Evolutionary conservation across 805 yeast genomes (phyloP).

Genomic region (Hemisphaericaspora nanyangensis): DNA sequence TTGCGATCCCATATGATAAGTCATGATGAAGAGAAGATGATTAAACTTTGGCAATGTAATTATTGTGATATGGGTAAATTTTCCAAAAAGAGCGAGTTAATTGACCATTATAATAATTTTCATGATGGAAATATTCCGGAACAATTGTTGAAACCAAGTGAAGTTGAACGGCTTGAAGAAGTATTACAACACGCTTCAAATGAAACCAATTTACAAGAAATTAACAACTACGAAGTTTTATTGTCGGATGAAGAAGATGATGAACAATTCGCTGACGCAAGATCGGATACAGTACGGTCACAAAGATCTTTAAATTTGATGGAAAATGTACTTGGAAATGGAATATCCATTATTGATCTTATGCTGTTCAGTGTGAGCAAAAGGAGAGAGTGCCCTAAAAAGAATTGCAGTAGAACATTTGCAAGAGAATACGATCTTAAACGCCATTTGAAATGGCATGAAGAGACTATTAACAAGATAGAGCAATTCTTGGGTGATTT

Average conservation of each 20-base stretch:
- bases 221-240: constrained; percentile 1
- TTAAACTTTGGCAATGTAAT: constrained; percentile 66
- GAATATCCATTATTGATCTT: constrained; percentile 28
- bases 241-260: constrained; percentile 10
- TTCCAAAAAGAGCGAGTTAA: constrained; percentile 52
- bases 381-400: constrained; percentile 43
- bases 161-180: constrained; percentile 17
- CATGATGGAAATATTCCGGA: constrained; percentile 42
- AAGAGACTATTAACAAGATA: constrained; percentile 26
- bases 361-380: constrained; percentile 35
- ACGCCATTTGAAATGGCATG: constrained; percentile 55
- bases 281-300: constrained; percentile 12
- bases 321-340: constrained; percentile 11
- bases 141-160: constrained; percentile 24
- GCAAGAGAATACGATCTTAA: constrained; percentile 44
- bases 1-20: constrained; percentile 64
- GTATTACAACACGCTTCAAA: constrained; percentile 10
- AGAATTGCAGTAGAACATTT: constrained; percentile 52
- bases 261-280: constrained; percentile 5
- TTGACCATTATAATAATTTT: constrained; percentile 51
- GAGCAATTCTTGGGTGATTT: constrained; percentile 26
- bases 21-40: constrained; percentile 53
- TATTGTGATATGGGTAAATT: constrained; percentile 48
- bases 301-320: constrained; percentile 16
- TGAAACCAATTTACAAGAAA: constrained; percentile 1